Base-by-base conservation (phyloP, 352 stramenopile species). In the Globisporangium cederbergense region DNA sequence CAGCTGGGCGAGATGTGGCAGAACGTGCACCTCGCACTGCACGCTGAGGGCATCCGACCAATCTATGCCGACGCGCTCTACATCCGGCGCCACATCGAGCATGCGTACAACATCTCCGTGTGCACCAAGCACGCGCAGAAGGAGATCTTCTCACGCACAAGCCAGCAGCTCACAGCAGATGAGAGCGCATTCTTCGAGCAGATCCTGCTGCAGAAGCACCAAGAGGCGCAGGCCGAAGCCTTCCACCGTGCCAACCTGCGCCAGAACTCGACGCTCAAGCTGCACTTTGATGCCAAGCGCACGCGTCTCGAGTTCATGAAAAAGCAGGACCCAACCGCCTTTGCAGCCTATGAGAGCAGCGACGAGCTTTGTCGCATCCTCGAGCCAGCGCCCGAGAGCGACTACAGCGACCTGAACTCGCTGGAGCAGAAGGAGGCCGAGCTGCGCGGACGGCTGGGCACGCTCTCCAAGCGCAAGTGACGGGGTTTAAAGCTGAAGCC, bases 31-130 rank as follows among this genome's bases (percentile, higher is more conserved):
- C 65, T 82, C 30, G 73, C 76, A 32, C 71, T 92, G 40, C 64
- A 91, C 53, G 81, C 81, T 3, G 81, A 90, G 47, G 73, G 82
- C 16, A 62, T 89, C 5, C 83, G 83, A 2, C 83, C 79, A 1
- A 90, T 90, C 51, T 91, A 91, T 67, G 83, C 85, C 1, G 85
- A 94, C 30, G 77, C 81, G 30, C 68, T 91, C n/a, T 83, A 81
- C 59, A 92, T 92, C 42, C 76, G 77, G 22, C 74, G 73, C 43
- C 78, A 92, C 38, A 83, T 94, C 34, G 80, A 94, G 62, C 75
- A 86, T 22, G 83, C 79, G 20, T 94, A 87, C 70, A 89, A 87
- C 43, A 74, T 84, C 36, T 81, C 76, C 0, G 65, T 90, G 34
- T 82, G 79, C 55, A 90, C 81, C 18, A 89, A 90, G 56, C 56